Base-by-base conservation (phyloP, 2,329 filamentous ascomycete species). In the Diaporthe destruens region DNA sequence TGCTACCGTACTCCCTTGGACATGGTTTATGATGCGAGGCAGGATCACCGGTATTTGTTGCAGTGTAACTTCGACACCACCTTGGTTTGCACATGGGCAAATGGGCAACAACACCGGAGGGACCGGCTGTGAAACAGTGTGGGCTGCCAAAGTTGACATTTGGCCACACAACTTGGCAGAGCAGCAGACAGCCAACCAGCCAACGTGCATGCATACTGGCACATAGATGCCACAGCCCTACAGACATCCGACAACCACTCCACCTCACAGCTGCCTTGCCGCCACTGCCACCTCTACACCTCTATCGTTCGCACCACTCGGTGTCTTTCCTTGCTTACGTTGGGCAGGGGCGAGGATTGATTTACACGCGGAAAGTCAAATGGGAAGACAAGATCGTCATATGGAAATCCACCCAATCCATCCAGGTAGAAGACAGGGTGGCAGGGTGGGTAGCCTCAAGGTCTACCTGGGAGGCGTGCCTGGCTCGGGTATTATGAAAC, bases 11-110 rank as follows among this genome's bases (percentile, higher is more conserved):
- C 16, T 2, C 5, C 16, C 39, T 16, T 42, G 39, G 39, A 42
- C 16, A 5, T 16, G 16, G 39, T 23, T 12, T 39, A 20, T 6
- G 47, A 39, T 6, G 47, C 14, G 44, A 14, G n/a, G n/a, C 29
- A 51, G 20, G 47, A 53, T 53, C 14, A 34, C 61, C 14, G 32
- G 44, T 47, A 49, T 4, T 34, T 49, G 32, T 53, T 39, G 32
- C 61, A 66, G 47, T 39, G 44, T 53, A 53, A 66, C 61, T 66
- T 51, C 16, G 44, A 39, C 32, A 20, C 44, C 39, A 66, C 61
- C 61, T 36, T 39, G 61, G 61, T 39, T 29, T n/a, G 16, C 14
- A 25, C 47, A 36, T 8, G 29, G 44, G 47, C 39, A 12, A 18
- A 32, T 6, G 1, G 39, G 39, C 16, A 18, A 42, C 14, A 42